These are phyloP conservation scores for Closterium sp. DNA, from an alignment of 139 green algal species.

Conservation along the genomic window DNA sequence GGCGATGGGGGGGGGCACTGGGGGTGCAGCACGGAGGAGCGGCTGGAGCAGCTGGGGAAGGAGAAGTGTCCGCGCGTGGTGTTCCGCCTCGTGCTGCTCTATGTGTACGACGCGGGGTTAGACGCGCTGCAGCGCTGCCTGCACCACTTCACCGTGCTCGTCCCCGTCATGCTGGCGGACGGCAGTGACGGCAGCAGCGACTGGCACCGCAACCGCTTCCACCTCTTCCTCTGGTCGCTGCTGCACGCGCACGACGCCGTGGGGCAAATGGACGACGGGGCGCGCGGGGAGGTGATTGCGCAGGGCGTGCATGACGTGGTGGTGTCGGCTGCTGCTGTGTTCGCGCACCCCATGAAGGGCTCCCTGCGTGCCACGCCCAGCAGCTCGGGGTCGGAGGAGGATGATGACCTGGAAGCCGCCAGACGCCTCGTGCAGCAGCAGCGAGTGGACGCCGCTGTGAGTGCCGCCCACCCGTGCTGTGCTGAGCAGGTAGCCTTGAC, in stretches of 20 bases:
- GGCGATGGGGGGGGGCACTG: background rate
- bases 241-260: background rate
- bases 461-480: background rate
- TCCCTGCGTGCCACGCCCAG: background rate
- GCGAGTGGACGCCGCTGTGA: background rate
- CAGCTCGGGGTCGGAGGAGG: background rate
- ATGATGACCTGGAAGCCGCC: background rate
- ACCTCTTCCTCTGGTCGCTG: background rate
- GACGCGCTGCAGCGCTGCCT: background rate
- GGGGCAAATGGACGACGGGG: background rate
- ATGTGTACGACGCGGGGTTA: background rate
- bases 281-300: background rate
- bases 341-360: background rate
- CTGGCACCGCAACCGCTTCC: background rate
- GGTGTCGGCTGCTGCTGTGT: background rate
- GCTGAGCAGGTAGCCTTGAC: no score
- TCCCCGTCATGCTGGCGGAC: background rate
- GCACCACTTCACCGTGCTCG: background rate
- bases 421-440: background rate
- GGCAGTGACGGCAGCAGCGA: background rate
- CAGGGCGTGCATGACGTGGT: background rate
- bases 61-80: background rate
- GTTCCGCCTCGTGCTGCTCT: background rate
- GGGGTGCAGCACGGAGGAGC: background rate
- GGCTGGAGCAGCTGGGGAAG: background rate